A percentile compares a stretch with the other conserved stretches of the same genome.
phyloP scores from a whole-genome alignment of 2,329 filamentous ascomycete species.

The Microascus cirrosus region DNA sequence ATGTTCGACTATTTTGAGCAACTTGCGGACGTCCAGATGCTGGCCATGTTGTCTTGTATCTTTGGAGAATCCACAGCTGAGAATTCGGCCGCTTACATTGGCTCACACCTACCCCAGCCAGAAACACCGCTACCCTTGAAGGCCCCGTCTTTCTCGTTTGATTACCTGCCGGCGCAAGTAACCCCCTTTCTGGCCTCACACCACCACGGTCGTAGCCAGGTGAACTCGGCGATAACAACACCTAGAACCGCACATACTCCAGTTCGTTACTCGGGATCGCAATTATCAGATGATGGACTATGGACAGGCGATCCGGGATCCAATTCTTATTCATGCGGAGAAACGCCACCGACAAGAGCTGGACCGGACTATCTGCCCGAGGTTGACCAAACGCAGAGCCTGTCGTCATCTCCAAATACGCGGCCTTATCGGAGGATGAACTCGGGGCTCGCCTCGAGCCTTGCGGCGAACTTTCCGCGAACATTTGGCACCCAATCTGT shows the following conservation, averaged over 20 bases:
- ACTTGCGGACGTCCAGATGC: constrained; percentile 55
- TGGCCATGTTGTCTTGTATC: constrained; percentile 61
- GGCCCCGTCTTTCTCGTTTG: constrained; percentile 53
- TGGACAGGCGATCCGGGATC: constrained; percentile 43
- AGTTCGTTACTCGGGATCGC: constrained; percentile 40
- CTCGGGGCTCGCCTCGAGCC: constrained; percentile 41
- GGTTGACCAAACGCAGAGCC: constrained; percentile 29
- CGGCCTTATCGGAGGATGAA: constrained; percentile 41
- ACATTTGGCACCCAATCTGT: constrained; percentile 19
- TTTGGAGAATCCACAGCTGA: constrained; percentile 50
- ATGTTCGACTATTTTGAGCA: constrained; percentile 55
- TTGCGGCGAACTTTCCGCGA: constrained; percentile 44
- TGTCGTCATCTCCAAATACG: constrained; percentile 50
- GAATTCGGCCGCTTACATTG: constrained; percentile 45
- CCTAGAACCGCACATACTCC: constrained; percentile 47
- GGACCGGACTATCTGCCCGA: constrained; percentile 33
- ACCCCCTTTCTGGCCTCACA: not conserved
- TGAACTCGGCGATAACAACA: constrained; percentile 43
- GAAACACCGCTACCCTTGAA: constrained; percentile 55
- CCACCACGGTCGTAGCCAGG: constrained; percentile 31
- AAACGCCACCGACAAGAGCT: constrained; percentile 44
- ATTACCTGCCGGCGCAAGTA: constrained; percentile 52
- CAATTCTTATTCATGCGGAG: constrained; percentile 49
- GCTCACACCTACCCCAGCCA: constrained; percentile 42
- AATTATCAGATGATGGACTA: constrained; percentile 41